A percentile compares a stretch with the other conserved stretches of the same genome.
These are phyloP conservation scores for Gymnopilus junonius DNA, from an alignment of 768 basidiomycete genomes.

Conservation along the genomic window DNA sequence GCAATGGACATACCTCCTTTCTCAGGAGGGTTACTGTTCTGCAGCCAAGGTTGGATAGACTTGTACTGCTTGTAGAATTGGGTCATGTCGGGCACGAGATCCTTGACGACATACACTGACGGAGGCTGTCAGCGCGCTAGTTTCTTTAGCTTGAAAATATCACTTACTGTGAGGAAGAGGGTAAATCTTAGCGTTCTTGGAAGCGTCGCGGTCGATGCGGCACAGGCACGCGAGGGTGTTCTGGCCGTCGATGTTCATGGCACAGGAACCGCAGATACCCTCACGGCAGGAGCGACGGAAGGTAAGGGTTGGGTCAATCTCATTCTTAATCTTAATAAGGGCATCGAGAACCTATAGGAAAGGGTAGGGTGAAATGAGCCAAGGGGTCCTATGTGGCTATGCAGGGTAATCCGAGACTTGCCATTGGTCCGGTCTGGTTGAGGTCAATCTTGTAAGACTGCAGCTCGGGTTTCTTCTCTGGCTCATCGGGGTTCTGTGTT, in stretches of 20 bases:
- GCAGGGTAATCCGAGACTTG: conserved; percentile 25
- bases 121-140: neutral
- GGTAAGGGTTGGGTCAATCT: conserved; percentile 94
- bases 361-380: neutral
- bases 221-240: conserved; percentile 98
- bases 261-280: conserved; percentile 97
- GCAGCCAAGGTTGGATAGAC: conserved; percentile 95
- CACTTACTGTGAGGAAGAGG: conserved; percentile 94
- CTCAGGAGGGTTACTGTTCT: conserved; percentile 90
- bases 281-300: conserved; percentile 94
- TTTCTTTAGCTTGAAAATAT: neutral
- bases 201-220: conserved; percentile 80
- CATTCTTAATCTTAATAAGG: conserved; percentile 99
- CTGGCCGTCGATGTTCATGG: conserved; percentile 98
- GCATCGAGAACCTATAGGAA: conserved; percentile 75
- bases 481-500: conserved; percentile 87
- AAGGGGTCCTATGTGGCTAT: neutral
- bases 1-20: conserved; percentile 46
- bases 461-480: conserved; percentile 86
- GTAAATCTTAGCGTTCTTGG: conserved; percentile 89
- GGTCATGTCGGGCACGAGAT: conserved; percentile 91
- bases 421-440: conserved; percentile 96
- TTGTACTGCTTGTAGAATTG: conserved; percentile 99
- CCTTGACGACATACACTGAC: conserved; percentile 97
- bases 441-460: conserved; percentile 93